Evolutionary conservation across 257 asterid genomes (phyloP).

Genomic region (Asclepias syriaca): DNA sequence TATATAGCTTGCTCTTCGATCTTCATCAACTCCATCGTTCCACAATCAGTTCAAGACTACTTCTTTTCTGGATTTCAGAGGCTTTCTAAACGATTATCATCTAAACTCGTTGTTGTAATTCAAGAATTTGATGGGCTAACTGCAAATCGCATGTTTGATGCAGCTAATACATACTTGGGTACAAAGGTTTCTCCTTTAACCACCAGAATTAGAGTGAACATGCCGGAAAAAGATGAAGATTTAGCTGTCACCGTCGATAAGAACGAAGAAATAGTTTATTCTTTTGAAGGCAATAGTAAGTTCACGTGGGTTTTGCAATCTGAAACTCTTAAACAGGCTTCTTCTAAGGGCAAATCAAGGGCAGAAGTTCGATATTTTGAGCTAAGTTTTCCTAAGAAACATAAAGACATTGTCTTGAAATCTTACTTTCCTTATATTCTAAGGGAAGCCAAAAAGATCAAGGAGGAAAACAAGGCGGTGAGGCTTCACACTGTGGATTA

Average conservation of each 20-base stretch:
- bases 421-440: conserved; percentile 42
- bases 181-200: conserved; percentile 46
- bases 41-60: conserved; percentile 31
- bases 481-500: conserved; percentile 68
- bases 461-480: conserved; percentile 43
- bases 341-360: conserved; percentile 13
- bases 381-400: conserved; percentile 49
- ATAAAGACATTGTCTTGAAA: conserved; percentile 39
- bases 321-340: conserved; percentile 22
- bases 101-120: conserved; percentile 51
- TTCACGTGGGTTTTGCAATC: conserved; percentile 52
- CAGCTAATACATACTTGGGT: conserved; percentile 48
- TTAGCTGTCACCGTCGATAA: conserved; percentile 48
- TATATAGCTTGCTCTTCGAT: conserved; percentile 43
- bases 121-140: conserved; percentile 68
- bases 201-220: conserved; percentile 49
- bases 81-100: conserved; percentile 39
- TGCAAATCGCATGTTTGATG: conserved; percentile 54
- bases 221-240: conserved; percentile 47
- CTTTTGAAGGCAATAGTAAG: conserved; percentile 21
- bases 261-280: conserved; percentile 48
- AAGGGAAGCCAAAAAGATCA: conserved; percentile 42
- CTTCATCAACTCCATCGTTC: conserved; percentile 51
- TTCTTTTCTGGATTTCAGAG: conserved; percentile 36
- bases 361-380: conserved; percentile 48